Evolutionary conservation across 805 yeast genomes (phyloP), one percentile per base, ranked within the genome.

Genomic region (Crinitomyces ghanaensis): DNA sequence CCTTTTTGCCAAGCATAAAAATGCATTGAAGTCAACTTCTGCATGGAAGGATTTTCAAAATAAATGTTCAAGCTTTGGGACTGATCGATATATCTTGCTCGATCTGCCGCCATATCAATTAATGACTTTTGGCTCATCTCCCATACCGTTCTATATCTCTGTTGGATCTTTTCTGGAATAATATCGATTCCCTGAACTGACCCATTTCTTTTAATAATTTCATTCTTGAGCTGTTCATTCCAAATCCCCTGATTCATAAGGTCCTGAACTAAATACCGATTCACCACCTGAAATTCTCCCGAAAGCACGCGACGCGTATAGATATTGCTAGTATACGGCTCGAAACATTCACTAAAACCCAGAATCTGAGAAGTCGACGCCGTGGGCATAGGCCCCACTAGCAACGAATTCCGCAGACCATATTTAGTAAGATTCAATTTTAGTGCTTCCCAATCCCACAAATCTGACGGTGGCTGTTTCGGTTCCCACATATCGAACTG

Each of bases 1-100:
- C 98, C 97, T 62, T 77, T 81, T 65, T 77, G 77, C 98, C 98
- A 88, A 19, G 95, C 95, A 54, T 88, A 84, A 66, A 88, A 88
- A 56, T 88, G 97, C 95, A 91, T 88, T 39, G 88, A 74, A 4
- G 97, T 88, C 52, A 88, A 68, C 57, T 88, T 88, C 43, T 93
- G 86, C 79, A 79, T 78, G 2, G 95, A 82, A 37, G 95, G 95
- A 43, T 74, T 77, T 49, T 70, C 71, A 56, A 91, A 64, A 59
- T 81, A 88, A 39, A 88, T 72, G 55, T 86, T 88, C 70, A 91
- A 63, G 30, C 91, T 77, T 62, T 88, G 97, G n/a, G 95, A 82
- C 60, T 91, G 97, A 46, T 72, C 78, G 37, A 78, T 63, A 46
- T 67, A 78, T 4, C 78, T 72, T 16, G 75, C 78, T 46, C 82